Base-by-base conservation (phyloP, 129 eudicot species). In the Centaurea solstitialis region DNA sequence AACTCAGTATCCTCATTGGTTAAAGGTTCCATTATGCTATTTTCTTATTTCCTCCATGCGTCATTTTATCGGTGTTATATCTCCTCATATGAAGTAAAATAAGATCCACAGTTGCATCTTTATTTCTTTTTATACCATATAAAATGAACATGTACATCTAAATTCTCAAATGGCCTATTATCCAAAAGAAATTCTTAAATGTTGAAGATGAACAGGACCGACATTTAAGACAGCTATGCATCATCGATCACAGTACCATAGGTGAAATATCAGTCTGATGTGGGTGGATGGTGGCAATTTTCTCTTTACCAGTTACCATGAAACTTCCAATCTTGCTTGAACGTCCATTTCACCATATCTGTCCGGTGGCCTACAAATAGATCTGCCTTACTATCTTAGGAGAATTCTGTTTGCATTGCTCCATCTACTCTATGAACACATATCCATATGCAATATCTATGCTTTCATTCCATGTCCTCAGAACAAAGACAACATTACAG, bases 21-120 rank as follows among this genome's bases (percentile, higher is more conserved):
- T 76, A 38, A 30, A 39, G 72, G 61, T 39, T 76, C 50, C 2
- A 37, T 66, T 73, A 66, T 39, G 9, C 73, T 21, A 43, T 77
- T 66, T 24, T 26, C 61, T 26, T 23, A 33, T 57, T 64, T 38
- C 62, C 23, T 15, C 4, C 17, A 24, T 65, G 59, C 8, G 10
- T 18, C 8, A 62, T 62, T 53, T 65, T 38, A 21, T 30, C 18
- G 30, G 67, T 4, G 23, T 26, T 74, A 13, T 74, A 45, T 45
- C 33, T 45, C 9, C 10, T 26, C 74, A 67, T 22, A 76, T 20
- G 28, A 2, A 0, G 50, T 76, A 37, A 76, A 47, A 35, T 35
- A 35, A 13, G 35, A 64, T 64, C 15, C 17, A 67, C 39, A 62
- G 11, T 64, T 47, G 8, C 72, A 38, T 45, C 77, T 24, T 13